phyloP scores from a whole-genome alignment of 148 eudicot genomes.

The Diospyros kaki region DNA sequence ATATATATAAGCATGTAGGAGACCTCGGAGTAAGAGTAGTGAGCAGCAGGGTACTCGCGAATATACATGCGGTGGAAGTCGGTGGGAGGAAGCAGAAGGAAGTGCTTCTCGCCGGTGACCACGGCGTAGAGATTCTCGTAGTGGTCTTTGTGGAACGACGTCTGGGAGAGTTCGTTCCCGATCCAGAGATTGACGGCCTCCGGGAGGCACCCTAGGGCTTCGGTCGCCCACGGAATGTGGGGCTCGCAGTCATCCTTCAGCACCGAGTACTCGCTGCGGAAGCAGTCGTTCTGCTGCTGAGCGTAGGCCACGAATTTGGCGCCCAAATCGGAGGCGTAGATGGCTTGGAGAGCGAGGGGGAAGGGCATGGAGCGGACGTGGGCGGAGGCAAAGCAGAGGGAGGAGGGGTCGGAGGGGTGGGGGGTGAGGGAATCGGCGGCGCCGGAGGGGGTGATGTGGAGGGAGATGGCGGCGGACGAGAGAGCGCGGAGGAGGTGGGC shows the following conservation, averaged over 20 bases:
- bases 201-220: constrained; percentile 74
- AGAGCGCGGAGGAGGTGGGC: constrained; percentile 50
- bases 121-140: constrained; percentile 94
- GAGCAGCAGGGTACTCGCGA: constrained; percentile 70
- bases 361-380: constrained; percentile 55
- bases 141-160: constrained; percentile 95
- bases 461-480: constrained; percentile 53
- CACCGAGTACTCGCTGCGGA: constrained; percentile 57
- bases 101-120: constrained; percentile 83
- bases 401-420: constrained; percentile 37
- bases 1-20: background rate
- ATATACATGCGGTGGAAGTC: constrained; percentile 91
- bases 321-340: constrained; percentile 23
- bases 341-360: constrained; percentile 41
- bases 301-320: constrained; percentile 58
- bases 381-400: constrained; percentile 84
- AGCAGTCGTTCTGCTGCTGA: constrained; percentile 95
- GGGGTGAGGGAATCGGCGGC: constrained; percentile 71
- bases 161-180: constrained; percentile 61
- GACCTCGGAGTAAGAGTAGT: constrained; percentile 64
- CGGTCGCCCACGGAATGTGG: constrained; percentile 78
- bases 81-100: constrained; percentile 86
- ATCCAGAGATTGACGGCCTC: constrained; percentile 98
- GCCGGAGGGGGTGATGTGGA: constrained; percentile 92
- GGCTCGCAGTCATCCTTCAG: constrained; percentile 58